phyloP scores from a whole-genome alignment of 306 rosid genomes.

The Nissolia schottii region DNA sequence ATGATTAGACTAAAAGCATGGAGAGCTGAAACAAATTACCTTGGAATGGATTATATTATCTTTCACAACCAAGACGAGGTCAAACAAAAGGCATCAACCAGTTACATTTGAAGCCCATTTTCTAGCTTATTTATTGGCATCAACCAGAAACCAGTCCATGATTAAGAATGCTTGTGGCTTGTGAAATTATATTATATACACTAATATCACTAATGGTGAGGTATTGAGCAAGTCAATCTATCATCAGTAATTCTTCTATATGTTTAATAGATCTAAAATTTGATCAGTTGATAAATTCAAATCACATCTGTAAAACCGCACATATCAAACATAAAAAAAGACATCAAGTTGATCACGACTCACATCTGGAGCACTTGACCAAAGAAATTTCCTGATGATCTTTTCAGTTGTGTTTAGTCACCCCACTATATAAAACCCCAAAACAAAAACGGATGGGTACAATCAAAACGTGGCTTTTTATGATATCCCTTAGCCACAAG shows the following conservation, averaged over 20 bases:
- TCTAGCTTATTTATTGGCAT: background rate
- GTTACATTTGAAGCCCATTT: no score
- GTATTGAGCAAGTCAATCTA: background rate
- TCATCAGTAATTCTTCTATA: background rate
- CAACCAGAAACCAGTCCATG: background rate
- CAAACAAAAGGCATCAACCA: background rate
- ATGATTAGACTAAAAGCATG: background rate
- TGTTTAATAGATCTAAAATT: background rate
- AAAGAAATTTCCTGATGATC: no score
- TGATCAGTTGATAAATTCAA: background rate
- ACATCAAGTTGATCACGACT: background rate
- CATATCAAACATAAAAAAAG: background rate
- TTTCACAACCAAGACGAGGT: background rate
- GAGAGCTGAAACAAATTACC: background rate
- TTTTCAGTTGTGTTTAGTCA: no score
- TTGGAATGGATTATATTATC: background rate
- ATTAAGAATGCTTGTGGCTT: background rate
- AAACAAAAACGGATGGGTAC: no score
- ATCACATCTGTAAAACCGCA: background rate
- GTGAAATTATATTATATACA: background rate
- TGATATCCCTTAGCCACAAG: no score
- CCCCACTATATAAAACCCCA: no score
- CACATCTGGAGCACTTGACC: no score
- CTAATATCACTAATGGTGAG: background rate
- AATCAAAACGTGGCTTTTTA: no score